Conservation (phyloP, 352 stramenopile species). For the Lagenidium giganteum region DNA sequence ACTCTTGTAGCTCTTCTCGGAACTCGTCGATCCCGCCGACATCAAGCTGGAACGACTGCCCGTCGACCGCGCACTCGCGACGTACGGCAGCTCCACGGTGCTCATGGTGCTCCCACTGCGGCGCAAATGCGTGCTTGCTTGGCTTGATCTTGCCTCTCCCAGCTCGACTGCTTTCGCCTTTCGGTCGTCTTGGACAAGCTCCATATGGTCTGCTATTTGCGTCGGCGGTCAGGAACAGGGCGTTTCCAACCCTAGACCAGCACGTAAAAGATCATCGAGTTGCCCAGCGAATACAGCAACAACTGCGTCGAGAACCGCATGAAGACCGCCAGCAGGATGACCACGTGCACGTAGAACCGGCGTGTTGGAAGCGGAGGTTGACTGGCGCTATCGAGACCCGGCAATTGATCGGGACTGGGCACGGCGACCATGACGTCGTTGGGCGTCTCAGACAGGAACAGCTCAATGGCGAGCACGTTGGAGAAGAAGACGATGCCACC, state of each 20-base stretch:
- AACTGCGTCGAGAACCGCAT: slow-evolving; percentile 43
- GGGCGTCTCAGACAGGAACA: slow-evolving; percentile 48
- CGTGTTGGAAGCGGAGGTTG: not conserved
- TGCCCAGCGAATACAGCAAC: slow-evolving; percentile 57
- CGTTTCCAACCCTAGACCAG: slow-evolving; percentile 38
- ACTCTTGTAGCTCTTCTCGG: slow-evolving; percentile 29
- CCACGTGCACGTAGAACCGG: too few relatives aligned
- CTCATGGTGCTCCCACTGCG: slow-evolving; percentile 30
- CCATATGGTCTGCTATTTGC: too few relatives aligned
- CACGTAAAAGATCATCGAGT: slow-evolving; percentile 74
- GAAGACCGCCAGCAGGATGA: slow-evolving; percentile 26
- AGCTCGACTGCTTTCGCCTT: too few relatives aligned
- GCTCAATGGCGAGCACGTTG: slow-evolving; percentile 64
- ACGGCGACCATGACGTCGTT: too few relatives aligned
- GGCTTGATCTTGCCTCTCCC: too few relatives aligned
- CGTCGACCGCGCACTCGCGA: slow-evolving; percentile 34
- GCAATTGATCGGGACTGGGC: too few relatives aligned
- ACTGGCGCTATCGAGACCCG: slow-evolving; percentile 1
- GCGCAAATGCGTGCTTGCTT: too few relatives aligned
- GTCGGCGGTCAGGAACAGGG: slow-evolving; percentile 12
- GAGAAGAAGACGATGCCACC: slow-evolving; percentile 66
- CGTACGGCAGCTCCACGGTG: slow-evolving; percentile 42
- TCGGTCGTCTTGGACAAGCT: too few relatives aligned
- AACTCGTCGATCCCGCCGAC: slow-evolving; percentile 35
- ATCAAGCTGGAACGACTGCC: slow-evolving; percentile 32